Base-by-base conservation (phyloP, 805 yeast species). In the Candida insectorum region DNA sequence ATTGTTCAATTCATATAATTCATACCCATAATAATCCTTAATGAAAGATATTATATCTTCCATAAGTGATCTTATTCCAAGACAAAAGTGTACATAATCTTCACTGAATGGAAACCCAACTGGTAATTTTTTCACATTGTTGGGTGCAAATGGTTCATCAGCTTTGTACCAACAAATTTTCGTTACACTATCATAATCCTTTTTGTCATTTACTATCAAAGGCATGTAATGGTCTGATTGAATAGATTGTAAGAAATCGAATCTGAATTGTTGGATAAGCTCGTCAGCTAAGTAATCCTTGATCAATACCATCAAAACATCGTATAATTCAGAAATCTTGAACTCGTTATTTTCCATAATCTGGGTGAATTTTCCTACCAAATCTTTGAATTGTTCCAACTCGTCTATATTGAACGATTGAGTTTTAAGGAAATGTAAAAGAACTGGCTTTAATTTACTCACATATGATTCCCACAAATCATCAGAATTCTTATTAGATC, bases 181-280 rank as follows among this genome's bases (percentile, higher is more conserved):
- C 38, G 81, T 65, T 21, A 84, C 77, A 41, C 77, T 75, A 14
- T 77, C 79, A 53, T 79, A 85, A 31, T 82, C 72, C 9, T 66
- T 62, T 25, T 61, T 54, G 31, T 77, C 77, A 40, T 79, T 73
- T 20, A 88, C 77, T 0, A 75, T 74, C 64, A 88, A 73, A 9
- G 96, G 95, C 87, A 85, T 86, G 44, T 86, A 85, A 53, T 86
- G 93, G 52, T 91, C 97, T 16, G 81, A 80, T 40, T 76, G 73
- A 23, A 88, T 74, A 5, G 81, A 62, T 7, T 69, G 69, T 20
- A 67, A 59, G 60, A 88, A 91, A 30, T 80, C 81, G 9, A 54
- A 54, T 16, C 73, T 65, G 55, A 87, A 86, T 11, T 71, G 69
- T 38, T 60, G 62, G 10, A 76, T 70, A 16, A 79, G 59, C 8